Evolutionary conservation across 768 basidiomycete genomes (phyloP), one percentile per base, ranked within the genome.

Genomic region (Pleurotus cornucopiae): DNA sequence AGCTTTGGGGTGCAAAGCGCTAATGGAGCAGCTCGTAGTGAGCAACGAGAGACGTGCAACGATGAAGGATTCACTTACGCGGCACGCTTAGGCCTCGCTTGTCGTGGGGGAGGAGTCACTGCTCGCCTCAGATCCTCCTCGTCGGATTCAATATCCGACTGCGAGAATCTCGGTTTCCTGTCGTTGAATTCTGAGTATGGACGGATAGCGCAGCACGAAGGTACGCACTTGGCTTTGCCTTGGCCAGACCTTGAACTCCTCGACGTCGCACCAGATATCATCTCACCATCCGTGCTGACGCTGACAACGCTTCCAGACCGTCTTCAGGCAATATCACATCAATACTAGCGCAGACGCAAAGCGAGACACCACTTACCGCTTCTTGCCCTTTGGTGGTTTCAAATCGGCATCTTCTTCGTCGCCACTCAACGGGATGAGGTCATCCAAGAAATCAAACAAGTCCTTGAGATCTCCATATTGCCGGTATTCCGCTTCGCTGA

Each of bases 361-460:
- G 30, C 30, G 34, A 20, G 2, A 40, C 14, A 23, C 6, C 26
- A 57, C 63, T 6, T 39, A 77, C 79, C 70, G 65, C 72, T 86
- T 88, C 71, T 41, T 55, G 9, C 71, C 78, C 60, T 61, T 73
- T 48, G 14, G 23, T 12, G 48, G 37, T 25, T 70, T 77, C 55
- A 68, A 72, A 14, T 76, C 72, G 40, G 66, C 54, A 18, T 75
- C 74, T 4, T 71, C 70, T 40, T 86, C 84, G 6, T 78, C 81
- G 5, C 85, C 85, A n/a, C 83, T 85, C 41, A 83, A 69, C 1
- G 88, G 84, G 41, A 88, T 76, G 43, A 91, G 80, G 7, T 84
- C 81, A 60, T 91, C 89, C 66, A 91, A 62, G 65, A 88, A 88
- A 46, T 80, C 76, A 64, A 91, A 91, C 23, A 89, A 63, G 0